Evolutionary conservation across 306 rosid species (phyloP).

Genomic region (Rosa rugosa): DNA sequence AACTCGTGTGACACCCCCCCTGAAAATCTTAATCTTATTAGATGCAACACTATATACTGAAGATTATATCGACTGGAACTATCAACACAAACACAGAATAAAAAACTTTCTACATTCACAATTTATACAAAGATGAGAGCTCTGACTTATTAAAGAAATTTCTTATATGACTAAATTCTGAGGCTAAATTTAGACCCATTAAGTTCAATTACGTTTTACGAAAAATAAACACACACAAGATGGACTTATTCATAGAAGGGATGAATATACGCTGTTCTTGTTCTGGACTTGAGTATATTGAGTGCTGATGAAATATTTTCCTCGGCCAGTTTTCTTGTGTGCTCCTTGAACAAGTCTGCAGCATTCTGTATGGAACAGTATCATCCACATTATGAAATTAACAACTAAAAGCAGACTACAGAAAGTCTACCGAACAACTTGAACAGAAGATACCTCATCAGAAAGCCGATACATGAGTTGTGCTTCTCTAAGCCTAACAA

Average conservation of each 20-base stretch:
- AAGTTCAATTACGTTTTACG: background rate
- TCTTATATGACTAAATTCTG: background rate
- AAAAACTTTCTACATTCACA: background rate
- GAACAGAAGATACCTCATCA: slow-evolving; percentile 65
- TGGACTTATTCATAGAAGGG: slow-evolving; percentile 2
- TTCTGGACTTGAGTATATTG: slow-evolving; percentile 64
- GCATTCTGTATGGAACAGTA: slow-evolving; percentile 65
- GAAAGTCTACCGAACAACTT: slow-evolving; percentile 16
- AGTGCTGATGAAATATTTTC: slow-evolving; percentile 72
- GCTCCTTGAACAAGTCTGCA: slow-evolving; percentile 72
- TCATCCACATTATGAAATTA: slow-evolving; percentile 16
- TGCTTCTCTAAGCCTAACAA: slow-evolving; percentile 71
- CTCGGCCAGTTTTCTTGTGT: slow-evolving; percentile 72
- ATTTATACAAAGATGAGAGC: slow-evolving; percentile 7
- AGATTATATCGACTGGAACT: background rate
- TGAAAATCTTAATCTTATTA: slow-evolving; percentile 47
- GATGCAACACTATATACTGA: slow-evolving; percentile 12
- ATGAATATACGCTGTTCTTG: slow-evolving; percentile 72
- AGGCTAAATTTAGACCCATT: background rate
- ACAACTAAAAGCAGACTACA: slow-evolving; percentile 14
- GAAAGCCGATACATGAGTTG: slow-evolving; percentile 63
- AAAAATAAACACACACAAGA: background rate
- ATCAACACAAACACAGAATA: slow-evolving; percentile 8
- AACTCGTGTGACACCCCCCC: slow-evolving; percentile 59
- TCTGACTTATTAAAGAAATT: background rate